Evolutionary conservation across 2,329 filamentous ascomycete species (phyloP).

Genomic region (Fusarium scirpi): DNA sequence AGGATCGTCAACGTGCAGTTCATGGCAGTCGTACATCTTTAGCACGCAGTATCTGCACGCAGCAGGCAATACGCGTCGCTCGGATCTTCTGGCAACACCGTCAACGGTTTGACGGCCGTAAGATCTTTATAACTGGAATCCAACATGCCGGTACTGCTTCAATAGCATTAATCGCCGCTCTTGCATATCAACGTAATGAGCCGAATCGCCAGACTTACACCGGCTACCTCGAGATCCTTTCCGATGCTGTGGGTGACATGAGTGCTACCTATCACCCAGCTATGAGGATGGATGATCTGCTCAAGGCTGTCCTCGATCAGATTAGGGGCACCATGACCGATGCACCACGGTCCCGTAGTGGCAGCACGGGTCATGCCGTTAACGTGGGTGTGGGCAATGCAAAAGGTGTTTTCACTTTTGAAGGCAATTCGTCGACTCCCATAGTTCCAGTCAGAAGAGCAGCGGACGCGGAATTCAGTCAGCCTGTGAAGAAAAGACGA

Average conservation of each 20-base stretch:
- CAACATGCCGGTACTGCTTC: slow-evolving; percentile 68
- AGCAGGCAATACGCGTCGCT: slow-evolving; percentile 65
- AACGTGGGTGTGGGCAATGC: slow-evolving; percentile 3
- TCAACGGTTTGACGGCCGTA: slow-evolving; percentile 63
- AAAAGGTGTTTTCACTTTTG: slow-evolving; percentile 25
- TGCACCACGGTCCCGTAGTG: slow-evolving; percentile 34
- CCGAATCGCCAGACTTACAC: slow-evolving; percentile 55
- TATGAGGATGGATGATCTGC: slow-evolving; percentile 63
- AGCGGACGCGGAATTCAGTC: slow-evolving; percentile 44
- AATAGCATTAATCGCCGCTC: slow-evolving; percentile 64
- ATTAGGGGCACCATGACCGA: slow-evolving; percentile 53
- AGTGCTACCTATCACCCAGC: slow-evolving; percentile 65
- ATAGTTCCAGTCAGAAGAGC: slow-evolving; percentile 50
- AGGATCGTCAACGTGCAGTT: slow-evolving; percentile 52
- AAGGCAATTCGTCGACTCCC: slow-evolving; percentile 38
- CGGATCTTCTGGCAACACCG: slow-evolving; percentile 68
- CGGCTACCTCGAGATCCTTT: slow-evolving; percentile 65
- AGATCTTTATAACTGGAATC: slow-evolving; percentile 63
- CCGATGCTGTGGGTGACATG: slow-evolving; percentile 65
- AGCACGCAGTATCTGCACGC: slow-evolving; percentile 65
- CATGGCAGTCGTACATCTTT: slow-evolving; percentile 59
- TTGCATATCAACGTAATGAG: slow-evolving; percentile 53
- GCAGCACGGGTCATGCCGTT: slow-evolving; percentile 24
- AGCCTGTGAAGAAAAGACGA: slow-evolving; percentile 49
- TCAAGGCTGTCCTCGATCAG: slow-evolving; percentile 65